Percentiles rank a stretch among this genome's conserved stretches.
Evolutionary conservation across 2,329 filamentous ascomycete genomes (phyloP).

Genomic region (Fusarium sp.): DNA sequence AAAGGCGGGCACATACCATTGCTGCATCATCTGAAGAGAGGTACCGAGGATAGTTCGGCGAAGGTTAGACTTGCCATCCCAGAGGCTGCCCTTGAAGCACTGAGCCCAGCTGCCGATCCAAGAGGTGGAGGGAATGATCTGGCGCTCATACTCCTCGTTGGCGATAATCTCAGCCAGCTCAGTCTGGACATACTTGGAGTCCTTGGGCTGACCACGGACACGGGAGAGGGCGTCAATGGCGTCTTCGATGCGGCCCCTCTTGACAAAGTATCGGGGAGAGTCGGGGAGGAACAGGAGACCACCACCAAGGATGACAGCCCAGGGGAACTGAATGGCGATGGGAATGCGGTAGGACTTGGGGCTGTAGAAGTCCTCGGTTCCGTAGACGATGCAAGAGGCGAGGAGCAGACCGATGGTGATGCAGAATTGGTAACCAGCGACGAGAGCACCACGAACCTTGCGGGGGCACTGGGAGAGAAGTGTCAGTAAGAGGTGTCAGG

Average conservation of each 20-base stretch:
- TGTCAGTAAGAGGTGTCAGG: constrained; percentile 47
- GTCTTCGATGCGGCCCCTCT: constrained; percentile 32
- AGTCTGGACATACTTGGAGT: constrained; percentile 38
- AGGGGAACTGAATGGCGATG: constrained; percentile 37
- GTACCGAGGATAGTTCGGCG: constrained; percentile 71
- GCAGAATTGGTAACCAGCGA: constrained; percentile 41
- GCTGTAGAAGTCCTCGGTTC: constrained; percentile 22
- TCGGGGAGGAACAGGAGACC: constrained; percentile 39
- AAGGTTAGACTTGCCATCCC: constrained; percentile 49
- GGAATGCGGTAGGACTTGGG: constrained; percentile 34
- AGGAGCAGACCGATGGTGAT: constrained; percentile 38
- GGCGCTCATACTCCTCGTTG: constrained; percentile 85
- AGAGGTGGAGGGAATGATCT: constrained; percentile 23
- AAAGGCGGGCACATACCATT: constrained; percentile 57
- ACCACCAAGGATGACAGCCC: constrained; percentile 35
- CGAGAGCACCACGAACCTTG: constrained; percentile 35
- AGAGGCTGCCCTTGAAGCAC: constrained; percentile 49
- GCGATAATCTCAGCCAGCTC: constrained; percentile 68
- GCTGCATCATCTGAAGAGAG: constrained; percentile 84
- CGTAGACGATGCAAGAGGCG: constrained; percentile 35
- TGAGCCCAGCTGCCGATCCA: constrained; percentile 36
- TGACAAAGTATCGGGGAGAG: constrained; percentile 38
- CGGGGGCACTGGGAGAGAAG: constrained; percentile 24
- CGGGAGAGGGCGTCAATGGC: constrained; percentile 28
- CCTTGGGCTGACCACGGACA: constrained; percentile 35